phyloP scores from a whole-genome alignment of 306 rosid species.

The Phaseolus lunatus region DNA sequence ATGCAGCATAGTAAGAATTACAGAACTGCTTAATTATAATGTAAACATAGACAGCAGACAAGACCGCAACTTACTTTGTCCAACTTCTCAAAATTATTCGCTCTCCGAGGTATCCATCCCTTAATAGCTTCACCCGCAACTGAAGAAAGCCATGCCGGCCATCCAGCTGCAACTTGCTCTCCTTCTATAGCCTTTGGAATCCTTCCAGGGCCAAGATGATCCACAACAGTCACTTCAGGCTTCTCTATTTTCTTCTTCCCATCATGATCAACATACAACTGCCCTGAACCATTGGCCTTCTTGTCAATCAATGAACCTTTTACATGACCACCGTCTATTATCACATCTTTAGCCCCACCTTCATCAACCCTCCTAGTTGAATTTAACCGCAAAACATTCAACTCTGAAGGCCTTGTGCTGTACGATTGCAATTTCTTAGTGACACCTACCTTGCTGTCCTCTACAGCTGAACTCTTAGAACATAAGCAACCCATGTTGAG shows the following conservation, averaged over 20 bases:
- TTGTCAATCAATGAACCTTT: constrained; percentile 65
- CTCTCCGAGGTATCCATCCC: constrained; percentile 91
- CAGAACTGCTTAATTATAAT: not conserved
- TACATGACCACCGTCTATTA: constrained; percentile 51
- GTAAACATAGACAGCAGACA: constrained; percentile 28
- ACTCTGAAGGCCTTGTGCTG: constrained; percentile 50
- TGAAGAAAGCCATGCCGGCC: constrained; percentile 94
- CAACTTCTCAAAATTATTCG: constrained; percentile 84
- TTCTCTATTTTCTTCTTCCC: constrained; percentile 60
- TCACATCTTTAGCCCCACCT: constrained; percentile 51
- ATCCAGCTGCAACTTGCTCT: constrained; percentile 93
- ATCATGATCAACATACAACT: constrained; percentile 58
- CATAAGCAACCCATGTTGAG: constrained; percentile 75
- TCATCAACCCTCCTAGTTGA: constrained; percentile 69
- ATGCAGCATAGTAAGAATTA: not conserved
- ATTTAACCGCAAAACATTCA: constrained; percentile 58
- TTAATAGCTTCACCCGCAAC: constrained; percentile 88
- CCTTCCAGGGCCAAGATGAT: constrained; percentile 65
- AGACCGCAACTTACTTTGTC: constrained; percentile 71
- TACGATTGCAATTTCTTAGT: constrained; percentile 53
- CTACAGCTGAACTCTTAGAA: constrained; percentile 73
- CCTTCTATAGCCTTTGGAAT: constrained; percentile 73
- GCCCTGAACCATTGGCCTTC: constrained; percentile 61
- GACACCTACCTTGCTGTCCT: constrained; percentile 67
- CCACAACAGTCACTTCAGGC: constrained; percentile 48